These are phyloP conservation scores for Botrytis squamosa DNA, from an alignment of 2,329 filamentous ascomycete species.

Conservation along the genomic window DNA sequence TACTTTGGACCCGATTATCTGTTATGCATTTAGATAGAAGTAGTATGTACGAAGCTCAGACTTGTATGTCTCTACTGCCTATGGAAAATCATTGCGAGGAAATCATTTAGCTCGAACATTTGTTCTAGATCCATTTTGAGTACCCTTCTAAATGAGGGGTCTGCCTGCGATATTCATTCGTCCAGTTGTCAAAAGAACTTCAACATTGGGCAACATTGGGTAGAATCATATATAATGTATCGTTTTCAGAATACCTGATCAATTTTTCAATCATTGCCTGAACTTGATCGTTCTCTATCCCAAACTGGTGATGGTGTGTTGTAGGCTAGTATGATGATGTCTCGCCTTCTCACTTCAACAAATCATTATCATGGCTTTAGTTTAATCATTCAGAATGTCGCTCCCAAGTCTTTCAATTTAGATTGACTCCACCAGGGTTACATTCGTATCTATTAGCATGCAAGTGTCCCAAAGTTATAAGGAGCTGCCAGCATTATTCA, in stretches of 20 bases:
- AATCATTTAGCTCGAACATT: background rate
- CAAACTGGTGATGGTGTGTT: background rate
- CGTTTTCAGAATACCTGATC: background rate
- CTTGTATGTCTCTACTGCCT: background rate
- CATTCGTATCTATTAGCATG: background rate
- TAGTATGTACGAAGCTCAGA: background rate
- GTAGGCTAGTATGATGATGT: background rate
- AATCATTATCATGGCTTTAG: background rate
- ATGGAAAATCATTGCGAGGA: background rate
- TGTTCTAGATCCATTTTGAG: background rate
- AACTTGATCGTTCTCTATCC: background rate
- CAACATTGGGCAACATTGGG: constrained; percentile 4
- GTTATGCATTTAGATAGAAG: background rate
- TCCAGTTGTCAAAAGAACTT: background rate
- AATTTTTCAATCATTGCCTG: background rate
- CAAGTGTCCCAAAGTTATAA: background rate
- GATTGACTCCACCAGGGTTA: background rate
- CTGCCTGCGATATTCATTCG: background rate
- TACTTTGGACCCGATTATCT: constrained; percentile 3
- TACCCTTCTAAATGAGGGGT: background rate
- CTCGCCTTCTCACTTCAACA: background rate
- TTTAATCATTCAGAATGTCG: background rate
- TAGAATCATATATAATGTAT: background rate
- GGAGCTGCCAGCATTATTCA: background rate
- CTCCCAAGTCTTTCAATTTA: background rate